These are phyloP conservation scores for Gynochthodes officinalis DNA, from an alignment of 257 asterid genomes.

Conservation along the genomic window DNA sequence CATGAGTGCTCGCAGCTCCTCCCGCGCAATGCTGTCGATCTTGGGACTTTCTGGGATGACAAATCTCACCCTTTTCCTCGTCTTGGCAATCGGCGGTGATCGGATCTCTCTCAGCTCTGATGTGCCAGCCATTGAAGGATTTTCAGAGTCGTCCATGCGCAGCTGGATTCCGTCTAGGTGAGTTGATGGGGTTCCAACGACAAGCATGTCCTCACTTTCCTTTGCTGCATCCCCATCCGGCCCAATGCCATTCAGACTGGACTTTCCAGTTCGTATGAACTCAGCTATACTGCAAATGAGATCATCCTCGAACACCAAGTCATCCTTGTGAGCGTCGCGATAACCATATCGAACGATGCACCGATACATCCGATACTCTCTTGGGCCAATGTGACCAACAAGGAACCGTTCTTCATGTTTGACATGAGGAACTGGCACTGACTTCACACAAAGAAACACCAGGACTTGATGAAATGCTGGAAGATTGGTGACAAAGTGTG, in stretches of 20 bases:
- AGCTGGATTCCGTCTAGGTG: slow-evolving; percentile 43
- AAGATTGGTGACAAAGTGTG: slow-evolving; percentile 86
- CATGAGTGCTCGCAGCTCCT: slow-evolving; percentile 67
- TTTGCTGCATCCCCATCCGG: slow-evolving; percentile 15
- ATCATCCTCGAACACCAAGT: slow-evolving; percentile 66
- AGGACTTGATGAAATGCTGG: slow-evolving; percentile 95
- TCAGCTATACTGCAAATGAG: slow-evolving; percentile 83
- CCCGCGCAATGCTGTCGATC: slow-evolving; percentile 40
- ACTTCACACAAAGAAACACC: slow-evolving; percentile 78
- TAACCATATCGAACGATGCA: slow-evolving; percentile 89
- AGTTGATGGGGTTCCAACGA: slow-evolving; percentile 75
- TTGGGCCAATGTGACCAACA: slow-evolving; percentile 77
- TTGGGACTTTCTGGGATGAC: slow-evolving; percentile 65
- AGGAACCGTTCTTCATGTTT: slow-evolving; percentile 76
- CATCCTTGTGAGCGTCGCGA: slow-evolving; percentile 83
- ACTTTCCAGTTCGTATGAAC: slow-evolving; percentile 53
- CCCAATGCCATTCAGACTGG: slow-evolving; percentile 19
- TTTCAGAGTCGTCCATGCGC: slow-evolving; percentile 27
- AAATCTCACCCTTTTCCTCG: slow-evolving; percentile 68
- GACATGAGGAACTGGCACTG: slow-evolving; percentile 83
- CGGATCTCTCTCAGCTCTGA: slow-evolving; percentile 46
- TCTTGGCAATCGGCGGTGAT: slow-evolving; percentile 28
- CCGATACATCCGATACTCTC: slow-evolving; percentile 67
- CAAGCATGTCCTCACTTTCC: slow-evolving; percentile 51
- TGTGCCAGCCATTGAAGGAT: slow-evolving; percentile 33